Base-by-base conservation (phyloP, 2,329 filamentous ascomycete species). In the Neurospora crassa region DNA sequence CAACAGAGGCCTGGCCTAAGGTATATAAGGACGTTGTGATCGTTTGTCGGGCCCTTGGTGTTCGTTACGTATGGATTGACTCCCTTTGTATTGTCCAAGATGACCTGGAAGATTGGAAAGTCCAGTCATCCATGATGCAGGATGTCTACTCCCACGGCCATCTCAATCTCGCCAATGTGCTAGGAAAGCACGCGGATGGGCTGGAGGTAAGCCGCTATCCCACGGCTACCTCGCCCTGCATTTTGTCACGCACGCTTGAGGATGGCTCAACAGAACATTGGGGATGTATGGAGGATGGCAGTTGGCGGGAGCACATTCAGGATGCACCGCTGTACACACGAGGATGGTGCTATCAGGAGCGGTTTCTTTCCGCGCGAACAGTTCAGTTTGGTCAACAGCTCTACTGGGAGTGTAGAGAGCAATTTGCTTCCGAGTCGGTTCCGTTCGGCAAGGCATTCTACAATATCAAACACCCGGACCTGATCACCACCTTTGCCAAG, bases 21-120 rank as follows among this genome's bases (percentile, higher is more conserved):
- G n/a, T 73, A 6, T 71, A 71, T 37, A 18, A 41, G 18, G 71
- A 71, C 7, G 63, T 67, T n/a, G 67, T 73, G 20, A 5, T 34
- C 34, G 43, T 73, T 24, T 67, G 68, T 34, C 45, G 71, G 18
- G 29, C 70, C 24, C 41, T 71, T 11, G 59, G 68, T 11, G 42
- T 63, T 53, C 53, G 70, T 7, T 71, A 71, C 68, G 14, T 71
- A 2, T 71, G 70, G 70, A 71, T 70, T 29, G 70, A 71, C 18
- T 69, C 68, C 24, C 34, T 69, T 0, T 69, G 68, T 14, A 70
- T 70, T 24, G 20, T 69, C 43, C 70, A 71, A 6, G 70, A 67
- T 29, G 70, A 71, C 53, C 53, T 53, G 4, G 68, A 71, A 24
- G 70, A 71, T n/a, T 70, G 70, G 70, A 68, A 68, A 41, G 68